Base-by-base conservation (phyloP, 2,329 filamentous ascomycete species). In the Laburnicola sp. region DNA sequence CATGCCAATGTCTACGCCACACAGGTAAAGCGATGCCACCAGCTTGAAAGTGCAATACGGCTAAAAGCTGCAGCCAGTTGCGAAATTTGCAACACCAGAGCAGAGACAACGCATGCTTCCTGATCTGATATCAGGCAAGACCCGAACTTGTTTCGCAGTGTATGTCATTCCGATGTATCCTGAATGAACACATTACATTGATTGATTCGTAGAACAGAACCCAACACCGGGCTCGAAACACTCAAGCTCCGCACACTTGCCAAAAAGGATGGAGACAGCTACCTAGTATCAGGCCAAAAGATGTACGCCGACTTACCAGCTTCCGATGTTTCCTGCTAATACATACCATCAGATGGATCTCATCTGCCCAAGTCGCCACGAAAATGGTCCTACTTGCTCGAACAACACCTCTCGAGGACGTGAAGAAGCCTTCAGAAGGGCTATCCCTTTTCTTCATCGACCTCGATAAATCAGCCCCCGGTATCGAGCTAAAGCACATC, bases 341-440 rank as follows among this genome's bases (percentile, higher is more conserved):
- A n/a, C n/a, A n/a, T n/a, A n/a, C n/a, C n/a, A n/a, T n/a, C n/a
- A n/a, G n/a, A 51, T 95, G 90, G 90, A 95, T 94, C 48, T 89
- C 89, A 0, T 92, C 85, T 46, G 90, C 90, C 0, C 89, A 95
- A 68, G 87, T 93, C 0, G 89, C 90, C 0, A 80, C 81, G 3
- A 89, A 90, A 63, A 95, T 95, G 89, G 86, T 95, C 3, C 78
- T 95, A 0, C 80, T 96, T 0, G 89, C 89, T 0, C 82, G 90
- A 1, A 95, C 89, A 0, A 89, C 85, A 0, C 82, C 87, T 0
- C 59, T 86, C 0, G 86, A 89, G 44, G 78, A 89, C 52, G 83
- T 85, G 0, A 76, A 77, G 52, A 91, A 86, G 65, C 82, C 86
- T 0, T 88, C 83, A n/a, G 84, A 92, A 67, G 89, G 87, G 0